Conservation (phyloP, 1,284 basidiomycete genomes). For the Leccinum variabile region DNA sequence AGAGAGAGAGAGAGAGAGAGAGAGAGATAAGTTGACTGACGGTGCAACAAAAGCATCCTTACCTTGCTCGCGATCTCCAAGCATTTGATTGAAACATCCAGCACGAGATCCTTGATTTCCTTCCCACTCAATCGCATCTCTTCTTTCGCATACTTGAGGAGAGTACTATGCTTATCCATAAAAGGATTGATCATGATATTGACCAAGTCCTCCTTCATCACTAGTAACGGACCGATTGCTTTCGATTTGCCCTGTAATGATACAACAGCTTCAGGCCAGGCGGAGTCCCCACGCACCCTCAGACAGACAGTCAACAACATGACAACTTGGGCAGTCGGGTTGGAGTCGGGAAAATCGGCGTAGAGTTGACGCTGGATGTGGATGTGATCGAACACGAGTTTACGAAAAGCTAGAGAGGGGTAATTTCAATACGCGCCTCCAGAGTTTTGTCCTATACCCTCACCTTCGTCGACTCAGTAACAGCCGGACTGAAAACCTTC, state of each 20-base stretch:
- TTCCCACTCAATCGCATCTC: slow-evolving; percentile 43
- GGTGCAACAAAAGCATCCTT: slow-evolving; percentile 14
- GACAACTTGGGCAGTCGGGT: slow-evolving; percentile 62
- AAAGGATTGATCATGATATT: slow-evolving; percentile 68
- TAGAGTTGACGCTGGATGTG: slow-evolving; percentile 52
- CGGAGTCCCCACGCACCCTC: slow-evolving; percentile 39
- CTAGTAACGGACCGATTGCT: slow-evolving; percentile 49
- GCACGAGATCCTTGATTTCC: slow-evolving; percentile 46
- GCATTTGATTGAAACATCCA: slow-evolving; percentile 55
- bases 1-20: too few relatives aligned
- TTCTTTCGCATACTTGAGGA: slow-evolving; percentile 54
- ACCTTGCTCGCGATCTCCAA: slow-evolving; percentile 68
- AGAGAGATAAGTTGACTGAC: slow-evolving; percentile 16
- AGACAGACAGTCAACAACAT: slow-evolving; percentile 59
- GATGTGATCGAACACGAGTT: slow-evolving; percentile 63
- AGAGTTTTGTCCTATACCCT: slow-evolving; percentile 6
- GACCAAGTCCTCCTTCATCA: slow-evolving; percentile 57
- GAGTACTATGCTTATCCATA: slow-evolving; percentile 51
- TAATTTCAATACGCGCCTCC: slow-evolving; percentile 6
- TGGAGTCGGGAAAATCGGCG: slow-evolving; percentile 59
- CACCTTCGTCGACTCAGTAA: slow-evolving; percentile 64
- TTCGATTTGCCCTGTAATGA: slow-evolving; percentile 45
- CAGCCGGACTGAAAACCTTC: slow-evolving; percentile 44
- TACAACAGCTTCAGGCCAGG: slow-evolving; percentile 34
- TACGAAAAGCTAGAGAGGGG: slow-evolving; percentile 54